A percentile compares a stretch with the other conserved stretches of the same genome.
Conservation (phyloP, 305 asterid species). For the Solanum chacoense region DNA sequence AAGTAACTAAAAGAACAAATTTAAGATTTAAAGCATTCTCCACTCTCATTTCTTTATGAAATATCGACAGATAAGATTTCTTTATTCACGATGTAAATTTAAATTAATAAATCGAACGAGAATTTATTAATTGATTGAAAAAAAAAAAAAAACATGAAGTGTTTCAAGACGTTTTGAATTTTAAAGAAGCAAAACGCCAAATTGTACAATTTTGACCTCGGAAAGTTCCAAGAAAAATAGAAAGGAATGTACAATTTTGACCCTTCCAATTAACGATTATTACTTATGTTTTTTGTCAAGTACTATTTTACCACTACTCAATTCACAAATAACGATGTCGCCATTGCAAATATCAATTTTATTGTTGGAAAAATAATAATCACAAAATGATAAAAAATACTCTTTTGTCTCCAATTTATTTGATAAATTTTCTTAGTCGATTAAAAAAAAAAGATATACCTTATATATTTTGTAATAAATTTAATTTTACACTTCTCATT, state of each 20-base stretch:
- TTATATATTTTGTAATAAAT: not conserved
- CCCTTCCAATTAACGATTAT: not conserved
- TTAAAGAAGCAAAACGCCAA: not conserved
- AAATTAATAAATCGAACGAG: not conserved
- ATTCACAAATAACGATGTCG: not conserved
- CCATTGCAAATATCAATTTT: not conserved
- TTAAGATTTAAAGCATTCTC: not conserved
- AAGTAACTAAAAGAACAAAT: not conserved
- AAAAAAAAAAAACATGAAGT: too few relatives aligned
- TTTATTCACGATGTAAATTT: not conserved
- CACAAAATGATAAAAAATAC: not conserved
- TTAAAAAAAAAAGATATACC: not conserved
- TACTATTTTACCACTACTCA: not conserved
- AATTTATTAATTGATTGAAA: not conserved
- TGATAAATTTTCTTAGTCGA: not conserved
- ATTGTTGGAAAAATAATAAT: not conserved
- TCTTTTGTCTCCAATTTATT: not conserved
- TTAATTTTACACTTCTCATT: not conserved
- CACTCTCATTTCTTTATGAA: not conserved
- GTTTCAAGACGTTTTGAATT: not conserved
- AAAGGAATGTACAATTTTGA: not conserved
- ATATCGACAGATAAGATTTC: not conserved
- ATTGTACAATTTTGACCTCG: not conserved
- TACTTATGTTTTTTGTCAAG: not conserved
- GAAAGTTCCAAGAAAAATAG: not conserved